Conservation (phyloP, 805 yeast species). For the Schizosaccharomyces japonicus region DNA sequence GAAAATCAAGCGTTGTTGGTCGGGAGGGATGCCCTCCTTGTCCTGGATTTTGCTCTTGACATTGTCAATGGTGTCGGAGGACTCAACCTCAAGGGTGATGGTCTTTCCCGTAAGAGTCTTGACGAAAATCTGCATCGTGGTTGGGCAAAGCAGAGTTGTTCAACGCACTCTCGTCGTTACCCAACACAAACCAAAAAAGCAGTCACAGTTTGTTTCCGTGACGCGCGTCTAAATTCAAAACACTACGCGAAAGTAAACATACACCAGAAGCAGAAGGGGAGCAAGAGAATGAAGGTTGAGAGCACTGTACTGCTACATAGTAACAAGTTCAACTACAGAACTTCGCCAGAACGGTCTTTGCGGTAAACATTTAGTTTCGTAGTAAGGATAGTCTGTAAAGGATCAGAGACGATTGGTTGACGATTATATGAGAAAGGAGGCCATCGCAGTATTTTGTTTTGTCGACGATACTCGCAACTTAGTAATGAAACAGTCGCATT, state of each 20-base stretch:
- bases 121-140: slow-evolving; percentile 33
- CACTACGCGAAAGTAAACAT: neutral
- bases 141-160: neutral
- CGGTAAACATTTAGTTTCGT: too few species aligned
- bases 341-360: too few species aligned
- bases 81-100: slow-evolving; percentile 73
- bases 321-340: too few species aligned
- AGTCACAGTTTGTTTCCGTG: neutral
- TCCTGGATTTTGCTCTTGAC: slow-evolving; percentile 93
- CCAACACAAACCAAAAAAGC: neutral
- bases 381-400: too few species aligned
- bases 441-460: too few species aligned
- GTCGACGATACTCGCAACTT: too few species aligned
- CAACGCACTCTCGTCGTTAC: neutral
- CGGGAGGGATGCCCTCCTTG: slow-evolving; percentile 95
- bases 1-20: slow-evolving; percentile 88
- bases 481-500: too few species aligned
- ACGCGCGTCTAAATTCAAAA: neutral
- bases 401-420: too few species aligned
- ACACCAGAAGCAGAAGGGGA: neutral
- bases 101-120: slow-evolving; percentile 98
- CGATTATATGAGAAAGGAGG: too few species aligned
- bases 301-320: too few species aligned
- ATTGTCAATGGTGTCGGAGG: slow-evolving; percentile 92
- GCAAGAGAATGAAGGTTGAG: neutral